phyloP scores from a whole-genome alignment of 2,329 filamentous ascomycete genomes.

The Pestalotiopsis sp. region DNA sequence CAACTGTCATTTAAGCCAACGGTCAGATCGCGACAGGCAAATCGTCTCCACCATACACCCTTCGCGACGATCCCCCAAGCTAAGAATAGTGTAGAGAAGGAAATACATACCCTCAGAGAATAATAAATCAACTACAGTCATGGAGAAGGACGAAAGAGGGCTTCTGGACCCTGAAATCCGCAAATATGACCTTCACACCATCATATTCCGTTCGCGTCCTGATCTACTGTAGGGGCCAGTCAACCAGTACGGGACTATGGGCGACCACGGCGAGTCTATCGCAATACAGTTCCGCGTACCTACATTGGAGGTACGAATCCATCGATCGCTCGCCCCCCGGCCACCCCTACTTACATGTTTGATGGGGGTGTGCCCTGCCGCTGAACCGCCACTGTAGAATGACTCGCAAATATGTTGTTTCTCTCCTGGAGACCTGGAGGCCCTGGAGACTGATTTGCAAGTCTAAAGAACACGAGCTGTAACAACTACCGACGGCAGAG shows the following conservation, averaged over 20 bases:
- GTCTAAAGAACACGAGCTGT: not conserved
- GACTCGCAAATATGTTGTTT: not conserved
- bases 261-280: not conserved
- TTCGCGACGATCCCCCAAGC: not conserved
- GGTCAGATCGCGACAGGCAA: not conserved
- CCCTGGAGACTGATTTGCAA: not conserved
- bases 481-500: not conserved
- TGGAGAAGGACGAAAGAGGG: not conserved
- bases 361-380: not conserved
- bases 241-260: no score
- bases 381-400: not conserved
- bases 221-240: constrained; percentile 1
- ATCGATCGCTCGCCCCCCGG: not conserved
- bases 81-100: not conserved
- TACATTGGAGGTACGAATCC: not conserved
- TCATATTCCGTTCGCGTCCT: not conserved
- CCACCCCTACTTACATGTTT: not conserved
- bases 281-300: constrained; percentile 12
- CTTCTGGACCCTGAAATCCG: constrained; percentile 11
- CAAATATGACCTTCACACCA: constrained; percentile 5
- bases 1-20: not conserved
- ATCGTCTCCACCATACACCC: not conserved
- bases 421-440: not conserved
- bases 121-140: not conserved
- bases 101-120: not conserved